Evolutionary conservation across 345 rosid genomes (phyloP).

Genomic region (Populus deltoides): DNA sequence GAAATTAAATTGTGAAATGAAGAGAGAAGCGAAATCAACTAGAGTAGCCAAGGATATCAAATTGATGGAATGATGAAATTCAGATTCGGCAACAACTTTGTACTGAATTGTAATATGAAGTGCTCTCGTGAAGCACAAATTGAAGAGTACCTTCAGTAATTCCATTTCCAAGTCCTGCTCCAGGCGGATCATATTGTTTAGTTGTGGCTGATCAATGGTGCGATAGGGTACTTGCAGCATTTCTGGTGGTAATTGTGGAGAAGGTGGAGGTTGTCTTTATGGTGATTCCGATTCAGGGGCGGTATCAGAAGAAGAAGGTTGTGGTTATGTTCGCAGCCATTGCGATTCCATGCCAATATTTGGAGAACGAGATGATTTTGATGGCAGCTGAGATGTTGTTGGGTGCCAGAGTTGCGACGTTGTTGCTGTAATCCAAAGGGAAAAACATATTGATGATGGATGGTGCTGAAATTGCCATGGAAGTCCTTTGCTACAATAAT

Average conservation of each 20-base stretch:
- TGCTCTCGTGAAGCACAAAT: background rate
- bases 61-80: background rate
- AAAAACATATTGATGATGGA: too few relatives aligned
- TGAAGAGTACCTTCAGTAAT: background rate
- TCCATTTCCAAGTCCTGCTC: background rate
- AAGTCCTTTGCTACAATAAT: too few relatives aligned
- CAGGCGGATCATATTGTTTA: background rate
- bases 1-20: background rate
- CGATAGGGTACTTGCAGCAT: background rate
- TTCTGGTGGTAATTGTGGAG: background rate
- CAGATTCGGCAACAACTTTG: background rate
- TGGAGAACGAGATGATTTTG: background rate
- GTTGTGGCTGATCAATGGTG: background rate
- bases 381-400: too few relatives aligned
- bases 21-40: background rate
- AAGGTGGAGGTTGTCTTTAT: too few relatives aligned
- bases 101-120: background rate
- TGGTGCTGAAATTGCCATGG: too few relatives aligned
- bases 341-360: background rate
- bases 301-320: background rate
- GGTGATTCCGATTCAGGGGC: background rate
- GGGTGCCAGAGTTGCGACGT: too few relatives aligned
- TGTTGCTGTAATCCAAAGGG: too few relatives aligned
- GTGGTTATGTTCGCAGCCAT: background rate
- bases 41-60: background rate